A percentile compares a stretch with the other conserved stretches of the same genome.
These are phyloP conservation scores for Gorgonomyces haynaldii DNA, from an alignment of 192 early-diverging fungal species.

Conservation along the genomic window DNA sequence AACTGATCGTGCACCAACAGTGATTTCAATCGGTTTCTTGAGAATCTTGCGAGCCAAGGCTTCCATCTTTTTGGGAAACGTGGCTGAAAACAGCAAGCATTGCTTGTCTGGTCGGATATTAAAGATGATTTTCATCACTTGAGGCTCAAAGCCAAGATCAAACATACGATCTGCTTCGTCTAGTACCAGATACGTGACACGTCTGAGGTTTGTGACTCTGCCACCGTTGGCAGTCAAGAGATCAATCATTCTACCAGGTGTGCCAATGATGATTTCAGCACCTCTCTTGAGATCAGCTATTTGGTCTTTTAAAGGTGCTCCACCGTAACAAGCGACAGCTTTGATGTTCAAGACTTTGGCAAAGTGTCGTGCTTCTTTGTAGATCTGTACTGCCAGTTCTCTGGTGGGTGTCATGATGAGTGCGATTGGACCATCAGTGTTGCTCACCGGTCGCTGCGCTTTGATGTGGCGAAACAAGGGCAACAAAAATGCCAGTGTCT, in stretches of 20 bases:
- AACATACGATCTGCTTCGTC: conserved; percentile 78
- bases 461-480: conserved; percentile 95
- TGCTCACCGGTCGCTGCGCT: conserved; percentile 49
- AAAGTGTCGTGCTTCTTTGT: conserved; percentile 86
- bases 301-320: conserved; percentile 71
- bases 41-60: conserved; percentile 87
- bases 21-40: conserved; percentile 82
- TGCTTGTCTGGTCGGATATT: conserved; percentile 80
- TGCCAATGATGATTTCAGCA: conserved; percentile 69
- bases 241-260: conserved; percentile 78
- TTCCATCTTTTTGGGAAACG: conserved; percentile 94
- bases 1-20: conserved; percentile 84
- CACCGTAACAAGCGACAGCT: conserved; percentile 81
- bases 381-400: conserved; percentile 85
- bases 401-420: conserved; percentile 90
- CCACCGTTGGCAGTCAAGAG: conserved; percentile 62
- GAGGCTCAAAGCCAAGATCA: conserved; percentile 97
- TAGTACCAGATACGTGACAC: conserved; percentile 49
- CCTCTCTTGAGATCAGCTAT: conserved; percentile 66
- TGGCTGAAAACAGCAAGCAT: conserved; percentile 87
- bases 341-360: conserved; percentile 71
- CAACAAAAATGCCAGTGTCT: conserved; percentile 85
- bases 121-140: conserved; percentile 92
- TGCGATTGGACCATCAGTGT: conserved; percentile 55
- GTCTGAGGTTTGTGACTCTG: conserved; percentile 68